Evolutionary conservation across 176 grass and related monocot species (phyloP).

Genomic region (Dendrocalamus sinicus): DNA sequence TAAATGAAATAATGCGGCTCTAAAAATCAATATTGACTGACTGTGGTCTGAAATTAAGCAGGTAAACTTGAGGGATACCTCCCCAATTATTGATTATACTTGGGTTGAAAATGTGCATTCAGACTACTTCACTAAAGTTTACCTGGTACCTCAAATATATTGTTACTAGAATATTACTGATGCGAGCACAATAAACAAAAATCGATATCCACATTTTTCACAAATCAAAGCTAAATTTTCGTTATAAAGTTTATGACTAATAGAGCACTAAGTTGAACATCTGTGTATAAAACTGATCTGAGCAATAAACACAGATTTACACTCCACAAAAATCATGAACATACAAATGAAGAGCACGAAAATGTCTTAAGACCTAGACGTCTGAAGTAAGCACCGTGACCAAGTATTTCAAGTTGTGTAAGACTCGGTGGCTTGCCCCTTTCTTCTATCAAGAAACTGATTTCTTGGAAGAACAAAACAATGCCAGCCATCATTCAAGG

Average conservation of each 20-base stretch:
- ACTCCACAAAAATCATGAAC: not conserved
- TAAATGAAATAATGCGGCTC: not conserved
- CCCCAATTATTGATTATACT: slow-evolving; percentile 21
- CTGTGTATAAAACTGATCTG: not conserved
- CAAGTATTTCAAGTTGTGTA: slow-evolving; percentile 18
- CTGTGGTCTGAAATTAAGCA: not conserved
- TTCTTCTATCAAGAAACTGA: not conserved
- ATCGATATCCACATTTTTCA: not conserved
- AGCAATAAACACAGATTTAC: slow-evolving; percentile 6
- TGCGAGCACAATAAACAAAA: slow-evolving; percentile 6
- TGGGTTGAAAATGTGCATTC: slow-evolving; percentile 6
- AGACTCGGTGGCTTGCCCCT: not conserved
- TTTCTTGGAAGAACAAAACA: slow-evolving; percentile 43
- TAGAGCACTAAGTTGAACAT: not conserved
- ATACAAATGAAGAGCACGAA: not conserved
- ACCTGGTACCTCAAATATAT: not conserved
- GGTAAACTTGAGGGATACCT: not conserved
- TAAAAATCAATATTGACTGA: slow-evolving; percentile 3
- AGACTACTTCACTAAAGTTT: not conserved
- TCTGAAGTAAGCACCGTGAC: slow-evolving; percentile 8
- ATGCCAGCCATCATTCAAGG: slow-evolving; percentile 34
- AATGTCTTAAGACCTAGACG: not conserved
- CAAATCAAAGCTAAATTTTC: not conserved
- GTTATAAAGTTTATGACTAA: not conserved
- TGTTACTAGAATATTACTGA: not conserved